phyloP scores from a whole-genome alignment of 345 rosid genomes.

The Cochlearia excelsa region DNA sequence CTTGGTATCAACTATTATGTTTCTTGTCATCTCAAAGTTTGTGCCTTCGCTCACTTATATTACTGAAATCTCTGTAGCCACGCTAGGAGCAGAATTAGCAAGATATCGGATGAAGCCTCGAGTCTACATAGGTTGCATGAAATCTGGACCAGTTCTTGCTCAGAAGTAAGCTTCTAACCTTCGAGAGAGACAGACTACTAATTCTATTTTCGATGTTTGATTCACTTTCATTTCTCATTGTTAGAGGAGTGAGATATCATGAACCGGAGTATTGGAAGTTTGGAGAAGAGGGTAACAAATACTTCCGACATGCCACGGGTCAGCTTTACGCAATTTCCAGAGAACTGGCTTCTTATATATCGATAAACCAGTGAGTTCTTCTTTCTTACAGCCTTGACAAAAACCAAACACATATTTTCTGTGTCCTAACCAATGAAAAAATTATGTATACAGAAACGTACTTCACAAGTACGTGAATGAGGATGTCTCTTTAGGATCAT shows the following conservation, averaged over 20 bases:
- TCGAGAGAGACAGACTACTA: constrained; percentile 13
- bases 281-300: constrained; percentile 93
- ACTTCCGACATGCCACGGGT: constrained; percentile 98
- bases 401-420: constrained; percentile 5
- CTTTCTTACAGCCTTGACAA: background rate
- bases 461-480: constrained; percentile 88
- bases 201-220: constrained; percentile 1
- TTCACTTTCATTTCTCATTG: constrained; percentile 17
- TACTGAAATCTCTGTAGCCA: constrained; percentile 53
- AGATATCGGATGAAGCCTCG: constrained; percentile 71
- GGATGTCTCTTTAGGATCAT: constrained; percentile 93
- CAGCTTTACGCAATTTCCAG: constrained; percentile 89
- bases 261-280: constrained; percentile 98
- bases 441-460: constrained; percentile 53
- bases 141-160: constrained; percentile 95
- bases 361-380: constrained; percentile 75
- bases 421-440: background rate
- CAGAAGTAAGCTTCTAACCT: constrained; percentile 63
- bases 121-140: constrained; percentile 95
- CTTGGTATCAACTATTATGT: constrained; percentile 3
- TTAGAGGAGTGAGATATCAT: constrained; percentile 92
- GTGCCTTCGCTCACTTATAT: constrained; percentile 8
- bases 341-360: constrained; percentile 82
- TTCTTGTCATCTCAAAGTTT: constrained; percentile 19
- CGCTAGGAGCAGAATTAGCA: constrained; percentile 79